A percentile compares a stretch with the other conserved stretches of the same genome.
phyloP scores from a whole-genome alignment of 345 rosid species.

The Triadica sebifera region DNA sequence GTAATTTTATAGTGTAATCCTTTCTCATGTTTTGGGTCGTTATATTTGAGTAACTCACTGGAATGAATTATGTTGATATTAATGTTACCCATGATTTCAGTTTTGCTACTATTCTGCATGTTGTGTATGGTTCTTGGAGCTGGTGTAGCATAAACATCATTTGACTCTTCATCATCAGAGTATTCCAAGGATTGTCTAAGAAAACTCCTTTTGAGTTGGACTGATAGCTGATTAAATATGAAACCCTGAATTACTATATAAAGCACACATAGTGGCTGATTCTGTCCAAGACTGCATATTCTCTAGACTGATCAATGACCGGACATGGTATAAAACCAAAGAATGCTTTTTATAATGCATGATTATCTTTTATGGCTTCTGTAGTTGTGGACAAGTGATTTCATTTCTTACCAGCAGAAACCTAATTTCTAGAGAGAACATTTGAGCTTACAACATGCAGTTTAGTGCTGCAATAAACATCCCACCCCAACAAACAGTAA shows the following conservation, averaged over 20 bases:
- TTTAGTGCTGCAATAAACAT: background rate
- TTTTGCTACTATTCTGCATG: background rate
- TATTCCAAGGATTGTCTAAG: background rate
- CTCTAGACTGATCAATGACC: background rate
- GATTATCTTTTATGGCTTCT: background rate
- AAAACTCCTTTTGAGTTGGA: background rate
- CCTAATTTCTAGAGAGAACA: background rate
- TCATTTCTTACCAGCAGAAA: background rate
- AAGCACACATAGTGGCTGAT: background rate
- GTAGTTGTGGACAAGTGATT: background rate
- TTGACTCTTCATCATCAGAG: background rate
- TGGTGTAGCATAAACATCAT: background rate
- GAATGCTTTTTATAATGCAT: background rate
- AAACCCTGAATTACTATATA: background rate
- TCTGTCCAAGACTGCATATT: background rate
- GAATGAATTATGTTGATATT: background rate
- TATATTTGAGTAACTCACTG: conserved; percentile 2
- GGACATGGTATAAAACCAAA: background rate
- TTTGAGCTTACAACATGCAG: background rate
- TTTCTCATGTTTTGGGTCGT: background rate
- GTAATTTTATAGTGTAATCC: background rate
- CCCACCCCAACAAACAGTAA: background rate
- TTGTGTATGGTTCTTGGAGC: background rate
- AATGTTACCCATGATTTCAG: background rate
- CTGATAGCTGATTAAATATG: background rate